Evolutionary conservation across 2,329 filamentous ascomycete genomes (phyloP).

Genomic region (Boeremia lycopersici): DNA sequence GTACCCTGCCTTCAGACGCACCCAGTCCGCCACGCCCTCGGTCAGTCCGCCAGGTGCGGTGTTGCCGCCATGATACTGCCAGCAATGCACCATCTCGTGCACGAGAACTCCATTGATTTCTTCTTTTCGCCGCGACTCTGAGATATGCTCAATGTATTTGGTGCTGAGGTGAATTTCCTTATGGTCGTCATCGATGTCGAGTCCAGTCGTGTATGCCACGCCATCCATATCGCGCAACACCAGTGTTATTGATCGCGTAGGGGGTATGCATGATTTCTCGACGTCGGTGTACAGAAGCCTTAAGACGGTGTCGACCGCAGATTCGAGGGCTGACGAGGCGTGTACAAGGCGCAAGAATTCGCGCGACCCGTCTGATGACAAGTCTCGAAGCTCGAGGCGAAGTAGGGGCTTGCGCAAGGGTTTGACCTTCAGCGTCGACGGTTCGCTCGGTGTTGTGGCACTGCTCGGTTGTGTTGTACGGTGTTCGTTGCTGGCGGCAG

Average conservation of each 20-base stretch:
- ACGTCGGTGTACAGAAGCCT: slow-evolving; percentile 67
- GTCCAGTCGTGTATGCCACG: slow-evolving; percentile 86
- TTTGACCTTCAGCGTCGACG: slow-evolving; percentile 22
- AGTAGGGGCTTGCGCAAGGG: slow-evolving; percentile 51
- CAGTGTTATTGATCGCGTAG: slow-evolving; percentile 85
- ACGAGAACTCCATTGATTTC: slow-evolving; percentile 85
- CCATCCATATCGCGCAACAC: slow-evolving; percentile 79
- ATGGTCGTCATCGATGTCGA: slow-evolving; percentile 79
- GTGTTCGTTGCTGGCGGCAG: slow-evolving; percentile 11
- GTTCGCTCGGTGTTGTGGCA: not conserved
- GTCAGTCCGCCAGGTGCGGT: slow-evolving; percentile 72
- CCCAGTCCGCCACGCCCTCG: slow-evolving; percentile 93
- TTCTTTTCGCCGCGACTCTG: slow-evolving; percentile 46
- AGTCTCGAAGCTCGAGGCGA: slow-evolving; percentile 56
- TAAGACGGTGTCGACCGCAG: slow-evolving; percentile 71
- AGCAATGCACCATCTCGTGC: slow-evolving; percentile 95
- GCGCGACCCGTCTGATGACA: slow-evolving; percentile 62
- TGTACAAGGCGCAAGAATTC: slow-evolving; percentile 73
- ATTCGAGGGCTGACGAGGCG: slow-evolving; percentile 64
- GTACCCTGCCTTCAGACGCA: slow-evolving; percentile 74
- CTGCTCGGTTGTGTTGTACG: slow-evolving; percentile 7
- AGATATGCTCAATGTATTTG: slow-evolving; percentile 65
- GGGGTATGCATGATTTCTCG: slow-evolving; percentile 50
- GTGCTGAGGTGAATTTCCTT: slow-evolving; percentile 93
- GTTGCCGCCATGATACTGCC: slow-evolving; percentile 73